Percentiles rank a stretch among this genome's conserved stretches.
These are phyloP conservation scores for Colletotrichum sp. DNA, from an alignment of 2,329 filamentous ascomycete genomes.

Conservation along the genomic window DNA sequence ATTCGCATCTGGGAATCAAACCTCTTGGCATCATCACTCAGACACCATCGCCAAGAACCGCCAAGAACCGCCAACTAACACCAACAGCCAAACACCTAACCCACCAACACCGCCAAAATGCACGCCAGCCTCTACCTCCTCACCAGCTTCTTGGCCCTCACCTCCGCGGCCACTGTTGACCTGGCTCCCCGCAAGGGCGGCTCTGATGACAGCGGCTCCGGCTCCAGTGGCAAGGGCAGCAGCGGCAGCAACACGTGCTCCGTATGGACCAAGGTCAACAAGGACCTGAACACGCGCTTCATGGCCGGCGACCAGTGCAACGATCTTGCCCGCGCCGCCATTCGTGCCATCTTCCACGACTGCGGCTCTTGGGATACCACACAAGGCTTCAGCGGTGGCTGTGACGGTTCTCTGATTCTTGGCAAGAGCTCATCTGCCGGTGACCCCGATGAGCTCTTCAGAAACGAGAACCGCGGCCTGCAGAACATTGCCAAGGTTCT, in stretches of 20 bases:
- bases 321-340: slow-evolving; percentile 44
- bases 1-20: not conserved
- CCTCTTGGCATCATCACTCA: not conserved
- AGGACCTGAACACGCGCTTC: slow-evolving; percentile 40
- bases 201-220: not conserved
- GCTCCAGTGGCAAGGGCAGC: not conserved
- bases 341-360: slow-evolving; percentile 54
- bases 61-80: not conserved
- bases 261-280: slow-evolving; percentile 44
- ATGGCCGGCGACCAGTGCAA: slow-evolving; percentile 38
- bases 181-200: not conserved
- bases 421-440: slow-evolving; percentile 16
- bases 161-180: not conserved
- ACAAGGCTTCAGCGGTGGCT: slow-evolving; percentile 42
- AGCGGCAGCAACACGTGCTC: not conserved
- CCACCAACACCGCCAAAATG: not conserved
- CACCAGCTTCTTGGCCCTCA: not conserved
- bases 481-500: slow-evolving; percentile 42
- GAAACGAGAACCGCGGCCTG: slow-evolving; percentile 52
- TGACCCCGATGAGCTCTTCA: slow-evolving; percentile 35
- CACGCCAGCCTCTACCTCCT: not conserved
- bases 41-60: not conserved
- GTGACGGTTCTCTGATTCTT: slow-evolving; percentile 50
- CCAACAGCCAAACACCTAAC: not conserved
- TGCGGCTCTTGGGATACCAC: slow-evolving; percentile 45